Base-by-base conservation (phyloP, 2,329 filamentous ascomycete genomes). In the Neonectria punicea region DNA sequence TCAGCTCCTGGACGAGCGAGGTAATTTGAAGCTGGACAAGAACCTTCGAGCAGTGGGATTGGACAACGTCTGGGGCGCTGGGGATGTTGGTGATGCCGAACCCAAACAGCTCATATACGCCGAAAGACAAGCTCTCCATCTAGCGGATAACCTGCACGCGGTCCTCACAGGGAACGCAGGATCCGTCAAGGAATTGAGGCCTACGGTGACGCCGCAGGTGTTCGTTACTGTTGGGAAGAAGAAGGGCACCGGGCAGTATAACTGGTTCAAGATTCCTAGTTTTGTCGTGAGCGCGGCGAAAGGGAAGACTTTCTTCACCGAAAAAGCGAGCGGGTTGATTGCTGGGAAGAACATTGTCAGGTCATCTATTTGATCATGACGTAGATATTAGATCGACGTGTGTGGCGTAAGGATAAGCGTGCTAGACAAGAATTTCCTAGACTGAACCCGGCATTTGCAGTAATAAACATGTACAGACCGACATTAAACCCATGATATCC, bases 81-180 rank as follows among this genome's bases (percentile, higher is more conserved):
- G 57, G 9, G 57, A 53, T 34, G 49, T 46, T 13, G 49, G 57
- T n/a, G 44, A 60, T 44, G 18, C 46, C 3, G 49, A 60, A 20
- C 8, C 47, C 3, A 60, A 60, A 13, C 57, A 53, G 34, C 57
- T 60, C 34, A 60, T 60, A n/a, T 60, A 36, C 14, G 57, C 57
- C 9, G 49, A 60, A 22, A 32, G 49, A n/a, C 57, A 53, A 25
- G 36, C 57, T 14, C 8, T 53, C n/a, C 57, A 53, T 49, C 25
- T 60, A 8, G 57, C 49, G 4, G 43, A 43, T 14, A 60, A 60
- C 13, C 14, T 60, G 9, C 22, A 53, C 22, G n/a, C 57, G 16
- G 34, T 53, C 5, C 47, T 60, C 28, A 53, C n/a, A 2, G 39
- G 25, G 7, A 14, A 44, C 1, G 2, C 28, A 20, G 30, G 30